Base-by-base conservation (phyloP, 2,329 filamentous ascomycete species). In the Metarhizium sp. region DNA sequence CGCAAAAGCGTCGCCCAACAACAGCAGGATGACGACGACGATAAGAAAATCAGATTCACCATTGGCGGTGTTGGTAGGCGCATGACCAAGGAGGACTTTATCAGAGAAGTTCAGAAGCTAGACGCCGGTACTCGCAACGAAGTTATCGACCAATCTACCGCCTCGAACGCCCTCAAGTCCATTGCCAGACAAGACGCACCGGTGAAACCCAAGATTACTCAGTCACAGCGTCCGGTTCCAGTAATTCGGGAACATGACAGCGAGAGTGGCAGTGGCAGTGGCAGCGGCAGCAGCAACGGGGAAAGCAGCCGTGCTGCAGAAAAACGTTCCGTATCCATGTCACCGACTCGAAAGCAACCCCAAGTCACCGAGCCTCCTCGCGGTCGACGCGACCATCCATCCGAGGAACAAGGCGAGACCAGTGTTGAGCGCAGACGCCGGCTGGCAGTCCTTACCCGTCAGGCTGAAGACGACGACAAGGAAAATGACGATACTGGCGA, bases 71-170 rank as follows among this genome's bases (percentile, higher is more conserved):
- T 84, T n/a, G 87, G 87, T 6, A 77, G 79, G 58, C 82, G 88
- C 50, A 86, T 94, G 81, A 91, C 80, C 59, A 92, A 92, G 71
- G 82, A 86, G 4, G 87, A 91, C 64, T 92, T 94, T 66, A 83
- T 94, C 58, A 75, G 79, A 50, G 84, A 90, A 65, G 85, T 94
- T 64, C 82, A 84, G 60, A 81, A 84, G 59, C 76, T 92, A 57
- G 87, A 92, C 66, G 80, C 81, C 29, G 82, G 82, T 63, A 82
- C 84, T 14, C 78, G 79, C 6, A 74, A 72, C 40, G 77, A 81
- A 57, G 75, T 82, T 2, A 71, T 82, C 4, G 76, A 80, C 42
- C 72, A 75, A 55, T 81, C 78, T 0, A 70, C 65, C 5, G 78
- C 78, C 1, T 72, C 78, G 0, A 68, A 71, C 4, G 71, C 69